Evolutionary conservation across 2,329 filamentous ascomycete genomes (phyloP), one percentile per base, ranked within the genome.

Genomic region (Alternaria atra): DNA sequence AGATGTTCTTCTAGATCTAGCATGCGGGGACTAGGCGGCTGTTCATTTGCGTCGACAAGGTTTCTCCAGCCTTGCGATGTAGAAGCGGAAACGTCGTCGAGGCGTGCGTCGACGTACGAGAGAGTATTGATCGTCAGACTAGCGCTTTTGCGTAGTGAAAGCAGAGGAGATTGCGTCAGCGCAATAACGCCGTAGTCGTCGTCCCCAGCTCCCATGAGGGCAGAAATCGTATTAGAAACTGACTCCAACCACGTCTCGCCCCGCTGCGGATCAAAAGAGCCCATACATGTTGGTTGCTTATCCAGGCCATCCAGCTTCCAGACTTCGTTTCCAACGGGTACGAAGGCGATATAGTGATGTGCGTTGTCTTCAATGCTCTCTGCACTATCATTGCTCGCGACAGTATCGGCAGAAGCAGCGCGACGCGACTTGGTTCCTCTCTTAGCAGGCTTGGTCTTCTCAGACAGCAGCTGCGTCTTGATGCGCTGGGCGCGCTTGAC

Each of bases 301-400:
- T 94, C 89, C 23, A 97, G 82, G 5, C 94, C 94, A 77, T 98
- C 94, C 5, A 98, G 87, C 75, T 94, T 92, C 93, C 93, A 97
- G 13, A 97, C 86, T 57, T 87, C 83, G 2, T 87, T 89, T n/a
- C 86, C 84, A 13, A 89, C 86, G 2, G 92, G 92, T 30, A 97
- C 89, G 73, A 94, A 97, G 6, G 93, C 94, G 65, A 97, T 90
- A 77, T 95, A 98, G 74, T 98, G 94, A 73, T 90, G 95, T 0
- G 87, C 89, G 12, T 86, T 84, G n/a, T 91, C 86, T 0, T 84
- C 80, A 6, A 85, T 81, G 5, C 79, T 76, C n/a, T 79, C 77
- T 12, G 79, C 80, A 48, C 82, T 82, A 34, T 78, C 79, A 34
- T 81, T 79, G 39, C 68, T 71, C 1, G 55, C 58, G 32, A 42